Evolutionary conservation across 371 early-diverging fungal species (phyloP), one percentile per base, ranked within the genome.

Genomic region (Lichtheimia ramosa): DNA sequence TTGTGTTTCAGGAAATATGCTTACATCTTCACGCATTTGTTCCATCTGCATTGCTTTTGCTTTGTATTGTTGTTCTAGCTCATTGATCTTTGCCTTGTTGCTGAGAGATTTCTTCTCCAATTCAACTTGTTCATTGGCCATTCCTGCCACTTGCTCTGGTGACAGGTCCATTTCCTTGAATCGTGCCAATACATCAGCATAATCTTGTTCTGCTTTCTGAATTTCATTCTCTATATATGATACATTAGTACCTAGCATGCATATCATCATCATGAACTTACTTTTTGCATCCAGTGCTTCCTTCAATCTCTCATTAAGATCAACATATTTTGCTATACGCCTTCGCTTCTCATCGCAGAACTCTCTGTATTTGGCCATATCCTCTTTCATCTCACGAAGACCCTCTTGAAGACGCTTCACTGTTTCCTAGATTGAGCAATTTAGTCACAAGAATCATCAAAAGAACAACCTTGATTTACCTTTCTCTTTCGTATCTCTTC

Each of bases 381-480:
- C 71, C 1, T 42, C 39, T 46, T 51, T 57, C 43, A 79, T 61
- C 2, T 54, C 56, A 27, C 79, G 62, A 14, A 76, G 72, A 62
- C 86, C 83, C 46, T 73, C 69, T 53, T 86, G 80, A 20, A 86
- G 65, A 13, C 18, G 18, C 16, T 46, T 46, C 0, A 46, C 21
- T 16, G 46, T 18, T 46, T n/a, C 46, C 46, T 46, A 46, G 6
- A 34, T 34, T 0, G 34, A 34, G 34, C 10, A 34, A 10, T 34
- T n/a, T 10, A 34, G 34, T 10, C 0, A 34, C 2, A 34, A 8
- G 10, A 8, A 34, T 10, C 0, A 5, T 7, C 27, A 34, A 34
- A 34, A 34, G 10, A 5, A 34, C 34, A 34, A 34, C 10, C 2
- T 34, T 34, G 5, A 8, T 8, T 34, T 34, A 34, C 34, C 34